Evolutionary conservation across 345 rosid genomes (phyloP).

Genomic region (Brassica juncea): DNA sequence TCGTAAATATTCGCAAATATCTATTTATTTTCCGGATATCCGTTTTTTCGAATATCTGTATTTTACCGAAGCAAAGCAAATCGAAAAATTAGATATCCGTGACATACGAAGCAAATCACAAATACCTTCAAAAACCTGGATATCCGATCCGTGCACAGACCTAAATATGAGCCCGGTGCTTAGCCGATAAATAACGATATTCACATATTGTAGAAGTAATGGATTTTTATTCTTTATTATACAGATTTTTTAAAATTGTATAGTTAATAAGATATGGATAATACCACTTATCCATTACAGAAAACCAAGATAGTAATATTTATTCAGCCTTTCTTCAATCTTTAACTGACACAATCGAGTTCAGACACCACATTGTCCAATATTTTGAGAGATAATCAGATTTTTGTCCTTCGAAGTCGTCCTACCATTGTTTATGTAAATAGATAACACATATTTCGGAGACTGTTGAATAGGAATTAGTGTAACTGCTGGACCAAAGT

Average conservation of each 20-base stretch:
- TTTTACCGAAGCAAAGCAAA: too few species aligned
- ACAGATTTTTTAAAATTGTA: not conserved
- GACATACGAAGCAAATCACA: too few species aligned
- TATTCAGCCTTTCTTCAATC: not conserved
- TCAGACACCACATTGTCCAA: not conserved
- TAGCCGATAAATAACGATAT: not conserved
- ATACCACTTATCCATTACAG: not conserved
- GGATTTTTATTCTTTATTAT: not conserved
- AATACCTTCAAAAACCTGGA: too few species aligned
- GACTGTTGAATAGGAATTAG: not conserved
- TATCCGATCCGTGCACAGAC: too few species aligned
- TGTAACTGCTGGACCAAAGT: conserved; percentile 6
- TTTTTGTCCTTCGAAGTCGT: not conserved
- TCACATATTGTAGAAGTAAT: not conserved
- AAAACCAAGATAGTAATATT: not conserved
- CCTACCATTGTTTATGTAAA: not conserved
- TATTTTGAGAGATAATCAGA: not conserved
- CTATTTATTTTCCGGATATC: too few species aligned
- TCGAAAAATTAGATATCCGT: too few species aligned
- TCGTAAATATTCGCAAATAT: too few species aligned
- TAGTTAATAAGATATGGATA: not conserved
- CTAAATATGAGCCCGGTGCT: conserved; percentile 22
- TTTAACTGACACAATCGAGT: not conserved
- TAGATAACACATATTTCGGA: not conserved
- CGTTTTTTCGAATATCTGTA: too few species aligned